phyloP scores from a whole-genome alignment of 306 rosid species.

The Cyamopsis tetragonoloba region DNA sequence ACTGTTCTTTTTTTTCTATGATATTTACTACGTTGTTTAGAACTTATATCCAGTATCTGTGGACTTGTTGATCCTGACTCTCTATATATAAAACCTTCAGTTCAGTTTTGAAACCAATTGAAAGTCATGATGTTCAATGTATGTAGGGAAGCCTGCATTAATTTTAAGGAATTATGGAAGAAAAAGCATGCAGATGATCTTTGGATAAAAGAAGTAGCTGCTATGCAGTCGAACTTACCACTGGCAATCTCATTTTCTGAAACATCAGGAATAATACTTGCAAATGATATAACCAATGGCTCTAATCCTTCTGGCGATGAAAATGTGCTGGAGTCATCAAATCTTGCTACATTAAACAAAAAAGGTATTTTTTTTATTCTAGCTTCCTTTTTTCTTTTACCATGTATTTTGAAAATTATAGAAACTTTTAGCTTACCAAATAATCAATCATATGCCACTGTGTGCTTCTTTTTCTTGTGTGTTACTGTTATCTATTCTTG shows the following conservation, averaged over 20 bases:
- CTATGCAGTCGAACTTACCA: slow-evolving; percentile 47
- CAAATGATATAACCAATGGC: slow-evolving; percentile 36
- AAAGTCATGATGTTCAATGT: neutral
- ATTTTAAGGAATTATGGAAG: slow-evolving; percentile 51
- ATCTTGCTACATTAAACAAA: slow-evolving; percentile 18
- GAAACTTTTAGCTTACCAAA: neutral
- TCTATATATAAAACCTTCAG: slow-evolving; percentile 9
- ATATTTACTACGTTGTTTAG: neutral
- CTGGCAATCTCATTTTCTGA: slow-evolving; percentile 37
- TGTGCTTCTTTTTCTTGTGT: slow-evolving; percentile 10
- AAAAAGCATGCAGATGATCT: slow-evolving; percentile 50
- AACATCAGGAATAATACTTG: slow-evolving; percentile 47
- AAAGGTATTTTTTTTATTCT: slow-evolving; percentile 30
- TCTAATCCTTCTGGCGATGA: slow-evolving; percentile 29
- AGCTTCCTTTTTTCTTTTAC: slow-evolving; percentile 4
- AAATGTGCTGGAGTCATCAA: slow-evolving; percentile 30
- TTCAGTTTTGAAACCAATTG: neutral
- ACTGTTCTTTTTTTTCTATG: slow-evolving; percentile 1
- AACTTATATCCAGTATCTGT: neutral
- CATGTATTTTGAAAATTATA: neutral
- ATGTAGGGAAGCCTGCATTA: slow-evolving; percentile 54
- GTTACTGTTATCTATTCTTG: neutral
- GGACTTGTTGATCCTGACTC: slow-evolving; percentile 12
- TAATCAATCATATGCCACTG: neutral
- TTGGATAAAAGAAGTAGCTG: slow-evolving; percentile 57